A percentile compares a stretch with the other conserved stretches of the same genome.
Evolutionary conservation across 2,329 filamentous ascomycete species (phyloP).

Genomic region (Boeremia exigua): DNA sequence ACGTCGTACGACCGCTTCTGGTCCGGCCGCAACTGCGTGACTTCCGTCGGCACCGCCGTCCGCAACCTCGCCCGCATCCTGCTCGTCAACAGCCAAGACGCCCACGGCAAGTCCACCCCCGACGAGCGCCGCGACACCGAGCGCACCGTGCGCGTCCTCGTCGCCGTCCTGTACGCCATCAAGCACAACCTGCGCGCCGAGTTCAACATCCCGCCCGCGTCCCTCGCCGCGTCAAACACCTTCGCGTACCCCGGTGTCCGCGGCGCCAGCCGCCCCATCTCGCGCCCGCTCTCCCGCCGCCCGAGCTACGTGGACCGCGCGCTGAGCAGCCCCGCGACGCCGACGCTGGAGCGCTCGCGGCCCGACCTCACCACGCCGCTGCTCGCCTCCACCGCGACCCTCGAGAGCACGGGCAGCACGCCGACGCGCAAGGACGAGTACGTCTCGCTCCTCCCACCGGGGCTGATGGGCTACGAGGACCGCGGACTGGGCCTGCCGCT

Average conservation of each 20-base stretch:
- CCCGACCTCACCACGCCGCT: slow-evolving; percentile 25
- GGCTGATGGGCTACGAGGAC: slow-evolving; percentile 60
- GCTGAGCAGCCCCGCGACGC: slow-evolving; percentile 10
- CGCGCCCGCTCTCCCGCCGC: slow-evolving; percentile 15
- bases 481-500: slow-evolving; percentile 65
- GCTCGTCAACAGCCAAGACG: slow-evolving; percentile 54
- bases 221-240: slow-evolving; percentile 23
- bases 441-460: slow-evolving; percentile 57
- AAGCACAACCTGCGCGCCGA: slow-evolving; percentile 70
- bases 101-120: slow-evolving; percentile 28
- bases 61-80: slow-evolving; percentile 65
- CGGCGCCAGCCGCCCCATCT: slow-evolving; percentile 19
- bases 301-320: slow-evolving; percentile 39
- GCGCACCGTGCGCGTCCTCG: slow-evolving; percentile 62
- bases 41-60: slow-evolving; percentile 62
- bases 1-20: slow-evolving; percentile 71
- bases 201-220: slow-evolving; percentile 56
- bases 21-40: slow-evolving; percentile 65
- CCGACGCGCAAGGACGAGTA: slow-evolving; percentile 55
- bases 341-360: background rate
- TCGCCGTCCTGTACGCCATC: slow-evolving; percentile 67
- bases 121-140: slow-evolving; percentile 64
- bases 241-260: slow-evolving; percentile 22
- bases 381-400: background rate
- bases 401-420: slow-evolving; percentile 38